Evolutionary conservation across 179 eudicot genomes (phyloP).

Genomic region (Amaranthus tricolor): DNA sequence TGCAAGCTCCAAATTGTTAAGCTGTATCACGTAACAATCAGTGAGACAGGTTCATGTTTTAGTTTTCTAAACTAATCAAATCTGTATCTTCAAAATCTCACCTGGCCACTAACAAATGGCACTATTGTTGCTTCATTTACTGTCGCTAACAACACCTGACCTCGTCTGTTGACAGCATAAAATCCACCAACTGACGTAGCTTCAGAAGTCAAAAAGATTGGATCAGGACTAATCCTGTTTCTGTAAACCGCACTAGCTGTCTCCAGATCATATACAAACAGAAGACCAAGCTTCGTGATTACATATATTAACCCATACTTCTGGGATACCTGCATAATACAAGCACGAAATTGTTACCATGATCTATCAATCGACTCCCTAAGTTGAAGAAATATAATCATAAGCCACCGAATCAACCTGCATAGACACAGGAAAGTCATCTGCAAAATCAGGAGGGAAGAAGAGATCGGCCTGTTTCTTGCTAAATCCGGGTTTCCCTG

Average conservation of each 20-base stretch:
- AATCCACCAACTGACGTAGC: slow-evolving; percentile 91
- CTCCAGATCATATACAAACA: slow-evolving; percentile 90
- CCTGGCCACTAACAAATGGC: slow-evolving; percentile 93
- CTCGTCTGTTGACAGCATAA: slow-evolving; percentile 85
- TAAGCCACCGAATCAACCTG: slow-evolving; percentile 47
- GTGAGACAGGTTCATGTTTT: background rate
- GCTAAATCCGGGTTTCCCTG: slow-evolving; percentile 77
- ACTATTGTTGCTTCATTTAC: slow-evolving; percentile 86
- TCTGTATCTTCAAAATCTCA: slow-evolving; percentile 14
- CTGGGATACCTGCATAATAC: slow-evolving; percentile 64
- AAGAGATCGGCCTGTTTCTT: slow-evolving; percentile 82
- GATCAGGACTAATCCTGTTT: slow-evolving; percentile 96
- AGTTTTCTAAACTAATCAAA: background rate
- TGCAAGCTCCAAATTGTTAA: slow-evolving; percentile 91
- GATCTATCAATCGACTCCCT: background rate
- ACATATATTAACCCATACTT: slow-evolving; percentile 85
- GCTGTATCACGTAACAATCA: slow-evolving; percentile 36
- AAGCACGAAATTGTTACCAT: background rate
- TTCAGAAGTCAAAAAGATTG: slow-evolving; percentile 86
- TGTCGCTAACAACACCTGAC: slow-evolving; percentile 91
- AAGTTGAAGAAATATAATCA: slow-evolving; percentile 47
- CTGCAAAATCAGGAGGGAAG: slow-evolving; percentile 60
- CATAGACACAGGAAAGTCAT: slow-evolving; percentile 91
- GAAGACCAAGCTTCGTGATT: slow-evolving; percentile 92
- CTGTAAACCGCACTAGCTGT: slow-evolving; percentile 93